Base-by-base conservation (phyloP, 2,329 filamentous ascomycete genomes). In the Ceratocystis lukuohia region DNA sequence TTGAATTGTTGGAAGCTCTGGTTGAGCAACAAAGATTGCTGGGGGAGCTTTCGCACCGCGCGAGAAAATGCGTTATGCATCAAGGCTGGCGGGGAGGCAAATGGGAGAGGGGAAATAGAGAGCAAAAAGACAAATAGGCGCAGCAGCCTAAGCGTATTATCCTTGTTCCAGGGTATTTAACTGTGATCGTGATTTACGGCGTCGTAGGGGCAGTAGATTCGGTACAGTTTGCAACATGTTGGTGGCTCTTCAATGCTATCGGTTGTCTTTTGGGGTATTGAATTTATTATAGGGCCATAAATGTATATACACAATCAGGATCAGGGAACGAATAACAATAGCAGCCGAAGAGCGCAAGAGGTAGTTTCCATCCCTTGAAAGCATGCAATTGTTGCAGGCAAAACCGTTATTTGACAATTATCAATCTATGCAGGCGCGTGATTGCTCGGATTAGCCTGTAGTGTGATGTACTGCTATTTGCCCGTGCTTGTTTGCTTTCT, bases 21-120 rank as follows among this genome's bases (percentile, higher is more conserved):
- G 61, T 44, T 44, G 61, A 62, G 44, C 30, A 46, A 41, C 62
- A 37, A 62, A 65, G 66, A 62, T 25, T 56, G 41, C 48, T 62
- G 66, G 22, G 62, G 57, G 48, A 67, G 57, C 57, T 63, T 67
- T 57, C 66, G 62, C 66, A 65, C 57, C 45, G 66, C 64, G 45
- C 57, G 62, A 62, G 57, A 46, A 61, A 67, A 65, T 44, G 57
- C 61, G 56, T 59, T 64, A 66, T 64, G 64, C 67, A 68, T 68
- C 30, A 66, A 61, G 61, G 44, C 33, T 56, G 56, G 28, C 37
- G 59, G 45, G 15, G 33, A 46, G 37, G 33, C 7, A 25, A 30
- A 10, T 6, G 33, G 5, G 12, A 50, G 6, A 30, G 44, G 61
- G 44, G 28, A 48, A 63, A 46, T 8, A 2, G 56, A 8, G 22